These are phyloP conservation scores for Pseudocercospora eumusae DNA, from an alignment of 2,329 filamentous ascomycete genomes.

Conservation along the genomic window DNA sequence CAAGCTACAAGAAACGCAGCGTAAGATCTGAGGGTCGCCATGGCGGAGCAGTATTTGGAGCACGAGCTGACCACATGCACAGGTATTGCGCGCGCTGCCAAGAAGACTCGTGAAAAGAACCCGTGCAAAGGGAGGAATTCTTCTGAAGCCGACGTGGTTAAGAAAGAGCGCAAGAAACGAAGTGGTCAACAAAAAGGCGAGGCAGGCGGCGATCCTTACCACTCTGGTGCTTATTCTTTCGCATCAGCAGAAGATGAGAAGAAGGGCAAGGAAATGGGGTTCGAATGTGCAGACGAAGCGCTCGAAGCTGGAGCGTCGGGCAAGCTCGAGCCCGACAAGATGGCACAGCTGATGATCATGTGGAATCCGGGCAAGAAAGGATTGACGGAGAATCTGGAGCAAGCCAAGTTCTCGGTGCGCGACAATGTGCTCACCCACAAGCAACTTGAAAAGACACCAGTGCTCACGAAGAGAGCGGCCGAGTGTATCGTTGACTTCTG, in stretches of 20 bases:
- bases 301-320: slow-evolving; percentile 35
- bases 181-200: slow-evolving; percentile 25
- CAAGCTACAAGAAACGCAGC: slow-evolving; percentile 34
- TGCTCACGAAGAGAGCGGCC: slow-evolving; percentile 37
- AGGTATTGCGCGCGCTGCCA: slow-evolving; percentile 29
- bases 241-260: slow-evolving; percentile 26
- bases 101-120: slow-evolving; percentile 19
- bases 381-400: slow-evolving; percentile 35
- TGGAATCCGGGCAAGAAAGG: slow-evolving; percentile 42
- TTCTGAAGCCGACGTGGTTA: slow-evolving; percentile 23
- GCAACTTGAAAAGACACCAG: slow-evolving; percentile 32
- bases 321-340: slow-evolving; percentile 29
- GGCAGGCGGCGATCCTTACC: slow-evolving; percentile 34
- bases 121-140: slow-evolving; percentile 17
- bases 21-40: slow-evolving; percentile 23
- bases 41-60: background rate
- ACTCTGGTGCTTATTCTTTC: slow-evolving; percentile 37
- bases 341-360: slow-evolving; percentile 35
- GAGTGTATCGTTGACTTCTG: slow-evolving; percentile 43
- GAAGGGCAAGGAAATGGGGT: slow-evolving; percentile 22
- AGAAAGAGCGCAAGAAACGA: slow-evolving; percentile 29
- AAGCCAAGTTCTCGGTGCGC: slow-evolving; percentile 36
- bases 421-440: slow-evolving; percentile 40
- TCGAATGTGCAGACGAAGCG: slow-evolving; percentile 31
- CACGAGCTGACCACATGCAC: slow-evolving; percentile 15